Base-by-base conservation (phyloP, 768 basidiomycete genomes). In the Hygrocybe punicea region DNA sequence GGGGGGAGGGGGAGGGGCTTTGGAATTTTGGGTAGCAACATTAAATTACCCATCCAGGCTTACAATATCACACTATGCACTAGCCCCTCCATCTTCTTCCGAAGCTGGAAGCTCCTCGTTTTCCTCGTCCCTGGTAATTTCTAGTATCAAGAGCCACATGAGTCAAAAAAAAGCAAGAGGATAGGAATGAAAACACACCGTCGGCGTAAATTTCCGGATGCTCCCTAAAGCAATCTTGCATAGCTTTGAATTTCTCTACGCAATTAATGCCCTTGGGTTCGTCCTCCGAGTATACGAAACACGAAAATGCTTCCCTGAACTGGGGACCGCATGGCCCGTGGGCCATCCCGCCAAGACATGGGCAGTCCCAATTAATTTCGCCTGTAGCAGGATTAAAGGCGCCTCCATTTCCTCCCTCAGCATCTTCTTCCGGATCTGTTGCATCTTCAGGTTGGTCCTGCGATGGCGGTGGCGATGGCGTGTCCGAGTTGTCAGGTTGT, bases 341-440 rank as follows among this genome's bases (percentile, higher is more conserved):
- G 9, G 96, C 96, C 97, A 99, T 98, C 50, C 97, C 97, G 33
- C 97, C 97, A 7, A 99, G 84, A 71, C 97, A 98, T 1, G 97
- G 93, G 71, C 97, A 99, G 69, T 98, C 97, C 97, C 97, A 99
- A 76, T 99, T 99, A 66, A 99, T 98, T 81, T 98, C 94, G 44
- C 97, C 97, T 1, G 97, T 99, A 60, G 84, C 93, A 17, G 95
- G 95, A 74, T 99, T 89, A 79, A 83, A 98, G 4, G 97, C 96
- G 42, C 79, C 78, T 37, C 71, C 73, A 40, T 53, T 64, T 50
- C 63, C 59, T 11, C 56, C 57, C 17, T 65, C 53, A 23, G 67
- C 60, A 29, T 54, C 58, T 29, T 59, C 48, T n/a, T 59, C 61
- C 19, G 21, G 14, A 6, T 33, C 40, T 36, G 35, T n/a, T 16